Conservation (phyloP, 202 grass and related monocot genomes). For the Hordeum pubiflorum region DNA sequence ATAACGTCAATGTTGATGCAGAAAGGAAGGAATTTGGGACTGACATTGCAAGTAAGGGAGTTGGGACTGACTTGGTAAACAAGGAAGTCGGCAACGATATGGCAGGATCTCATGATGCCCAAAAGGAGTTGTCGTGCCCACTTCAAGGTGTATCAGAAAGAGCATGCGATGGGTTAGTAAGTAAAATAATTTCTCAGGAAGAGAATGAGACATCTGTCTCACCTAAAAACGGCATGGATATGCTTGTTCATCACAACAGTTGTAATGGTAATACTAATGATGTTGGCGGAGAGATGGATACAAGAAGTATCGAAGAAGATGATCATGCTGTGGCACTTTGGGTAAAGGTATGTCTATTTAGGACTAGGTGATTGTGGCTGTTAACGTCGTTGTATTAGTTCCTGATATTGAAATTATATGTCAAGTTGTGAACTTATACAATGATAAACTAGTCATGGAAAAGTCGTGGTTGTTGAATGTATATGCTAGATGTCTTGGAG, state of each 20-base stretch:
- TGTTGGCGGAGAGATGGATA: conserved; percentile 19
- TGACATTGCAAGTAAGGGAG: conserved; percentile 9
- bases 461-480: neutral
- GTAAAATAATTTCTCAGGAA: conserved; percentile 28
- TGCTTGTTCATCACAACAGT: conserved; percentile 25
- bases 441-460: neutral
- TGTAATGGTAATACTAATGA: conserved; percentile 40
- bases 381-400: neutral
- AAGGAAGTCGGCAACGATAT: conserved; percentile 8
- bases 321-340: conserved; percentile 73
- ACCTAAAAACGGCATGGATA: conserved; percentile 18
- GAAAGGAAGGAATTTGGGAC: neutral
- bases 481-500: neutral
- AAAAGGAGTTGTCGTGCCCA: conserved; percentile 38
- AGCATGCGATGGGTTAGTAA: conserved; percentile 45
- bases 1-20: conserved; percentile 26
- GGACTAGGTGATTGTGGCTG: neutral
- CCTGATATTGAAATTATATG: conserved; percentile 3
- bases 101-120: neutral
- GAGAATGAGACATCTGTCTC: conserved; percentile 36
- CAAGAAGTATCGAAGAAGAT: conserved; percentile 35
- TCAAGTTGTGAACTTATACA: neutral
- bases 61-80: neutral
- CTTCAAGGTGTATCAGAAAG: conserved; percentile 63
- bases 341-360: conserved; percentile 73